Evolutionary conservation across 768 basidiomycete genomes (phyloP), one percentile per base, ranked within the genome.

Genomic region (Russula sp.): DNA sequence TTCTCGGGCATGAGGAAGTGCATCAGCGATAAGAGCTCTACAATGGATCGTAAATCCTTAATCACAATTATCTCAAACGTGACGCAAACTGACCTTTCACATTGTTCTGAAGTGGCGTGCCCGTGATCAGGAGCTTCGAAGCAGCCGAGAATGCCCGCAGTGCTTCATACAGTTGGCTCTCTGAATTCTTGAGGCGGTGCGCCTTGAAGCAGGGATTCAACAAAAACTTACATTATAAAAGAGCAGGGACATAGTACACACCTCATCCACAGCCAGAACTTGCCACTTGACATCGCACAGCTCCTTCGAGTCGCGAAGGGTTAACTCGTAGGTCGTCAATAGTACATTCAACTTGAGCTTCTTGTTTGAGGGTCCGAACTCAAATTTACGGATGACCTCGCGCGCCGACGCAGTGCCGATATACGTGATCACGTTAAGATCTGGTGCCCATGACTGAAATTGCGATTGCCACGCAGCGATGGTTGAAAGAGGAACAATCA

Each of bases 1-100:
- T 92, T 93, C 70, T 98, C 95, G 8, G 97, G 97, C 91, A 97
- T 97, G 67, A 98, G 79, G 80, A 99, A 99, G 73, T 98, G 97
- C 96, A 98, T 98, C 73, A 98, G 76, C 9, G 97, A 93, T 45
- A 98, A 79, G 39, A 99, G 76, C 73, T 99, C 97, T 97, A 70
- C 7, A 57, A 49, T 22, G 56, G 56, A 52, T 52, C 43, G 56
- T 46, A 20, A 59, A 53, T 50, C 29, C 38, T 34, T 8, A 1
- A 67, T 45, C 67, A 61, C 45, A 55, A 67, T 63, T 38, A 42
- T n/a, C 22, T 29, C 14, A 14, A 50, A 54, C 32, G 41, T 56
- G 29, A 8, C 25, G 42, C 22, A 48, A 60, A 42, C 78, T 47
- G 68, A 93, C 95, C 95, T 79, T 93, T 98, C 68, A 99, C 96